Conservation (phyloP, 495 filamentous ascomycete species). For the Chaetomium tenue region DNA sequence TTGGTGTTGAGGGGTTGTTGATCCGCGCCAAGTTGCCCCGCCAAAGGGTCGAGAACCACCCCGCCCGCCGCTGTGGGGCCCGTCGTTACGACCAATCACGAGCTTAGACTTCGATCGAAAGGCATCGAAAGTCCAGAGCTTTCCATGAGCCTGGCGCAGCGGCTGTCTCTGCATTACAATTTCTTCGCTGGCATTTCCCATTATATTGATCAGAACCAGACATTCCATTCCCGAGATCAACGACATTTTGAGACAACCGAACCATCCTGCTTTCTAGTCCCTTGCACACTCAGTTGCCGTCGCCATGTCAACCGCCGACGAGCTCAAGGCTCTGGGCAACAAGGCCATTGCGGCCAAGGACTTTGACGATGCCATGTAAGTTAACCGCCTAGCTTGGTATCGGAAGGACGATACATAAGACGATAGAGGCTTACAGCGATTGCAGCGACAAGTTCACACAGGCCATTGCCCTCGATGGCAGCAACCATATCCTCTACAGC, state of each 20-base stretch:
- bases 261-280: background rate
- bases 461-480: slow-evolving; percentile 83
- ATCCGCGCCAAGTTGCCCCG: slow-evolving; percentile 10
- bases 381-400: slow-evolving; percentile 23
- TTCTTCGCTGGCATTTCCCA: slow-evolving; percentile 17
- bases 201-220: background rate
- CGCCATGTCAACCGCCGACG: slow-evolving; percentile 52
- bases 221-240: background rate
- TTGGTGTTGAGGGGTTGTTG: slow-evolving; percentile 24
- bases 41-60: slow-evolving; percentile 15
- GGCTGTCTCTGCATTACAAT: slow-evolving; percentile 15
- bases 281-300: background rate
- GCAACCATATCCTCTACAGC: slow-evolving; percentile 95
- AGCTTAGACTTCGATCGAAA: slow-evolving; percentile 33
- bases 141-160: slow-evolving; percentile 28
- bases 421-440: background rate
- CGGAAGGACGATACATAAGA: background rate
- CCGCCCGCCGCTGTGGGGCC: slow-evolving; percentile 28
- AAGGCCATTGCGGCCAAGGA: slow-evolving; percentile 96
- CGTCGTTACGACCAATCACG: slow-evolving; percentile 24
- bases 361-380: slow-evolving; percentile 92
- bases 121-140: slow-evolving; percentile 39
- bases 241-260: slow-evolving; percentile 1
- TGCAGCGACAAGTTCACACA: slow-evolving; percentile 85
- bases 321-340: slow-evolving; percentile 94